Conservation (phyloP, 106 monocot genomes). For the Hemerocallis citrina region DNA sequence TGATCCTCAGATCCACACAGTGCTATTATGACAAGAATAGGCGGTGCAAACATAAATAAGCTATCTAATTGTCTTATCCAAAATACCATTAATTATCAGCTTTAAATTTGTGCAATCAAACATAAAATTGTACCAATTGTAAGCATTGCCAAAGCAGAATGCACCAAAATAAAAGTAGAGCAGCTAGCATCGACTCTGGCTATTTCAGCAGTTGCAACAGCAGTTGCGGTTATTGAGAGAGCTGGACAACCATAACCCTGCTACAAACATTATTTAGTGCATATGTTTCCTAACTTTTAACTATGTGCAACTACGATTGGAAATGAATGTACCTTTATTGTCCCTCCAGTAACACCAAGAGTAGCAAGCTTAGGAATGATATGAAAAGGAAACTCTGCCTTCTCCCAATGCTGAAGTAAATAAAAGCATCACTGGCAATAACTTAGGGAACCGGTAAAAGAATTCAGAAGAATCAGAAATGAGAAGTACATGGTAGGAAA, state of each 20-base stretch:
- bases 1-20: constrained; percentile 82
- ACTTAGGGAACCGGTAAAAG: too few relatives aligned
- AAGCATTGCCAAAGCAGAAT: constrained; percentile 85
- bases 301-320: not conserved
- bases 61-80: not conserved
- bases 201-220: constrained; percentile 55
- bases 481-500: too few relatives aligned
- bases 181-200: constrained; percentile 90
- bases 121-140: constrained; percentile 54
- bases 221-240: constrained; percentile 61
- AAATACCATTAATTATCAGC: not conserved
- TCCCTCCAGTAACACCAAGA: constrained; percentile 59
- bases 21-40: constrained; percentile 27
- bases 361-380: constrained; percentile 63
- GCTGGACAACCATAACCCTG: constrained; percentile 89
- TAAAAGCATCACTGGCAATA: not conserved
- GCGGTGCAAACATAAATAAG: not conserved
- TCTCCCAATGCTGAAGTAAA: constrained; percentile 89
- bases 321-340: constrained; percentile 49
- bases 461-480: too few relatives aligned
- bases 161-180: constrained; percentile 72
- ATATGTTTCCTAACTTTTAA: not conserved
- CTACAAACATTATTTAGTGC: not conserved
- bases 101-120: not conserved
- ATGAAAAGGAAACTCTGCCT: constrained; percentile 81